Percentiles rank a stretch among this genome's conserved stretches.
phyloP scores from a whole-genome alignment of 129 eudicot species.

The Calendula officinalis region DNA sequence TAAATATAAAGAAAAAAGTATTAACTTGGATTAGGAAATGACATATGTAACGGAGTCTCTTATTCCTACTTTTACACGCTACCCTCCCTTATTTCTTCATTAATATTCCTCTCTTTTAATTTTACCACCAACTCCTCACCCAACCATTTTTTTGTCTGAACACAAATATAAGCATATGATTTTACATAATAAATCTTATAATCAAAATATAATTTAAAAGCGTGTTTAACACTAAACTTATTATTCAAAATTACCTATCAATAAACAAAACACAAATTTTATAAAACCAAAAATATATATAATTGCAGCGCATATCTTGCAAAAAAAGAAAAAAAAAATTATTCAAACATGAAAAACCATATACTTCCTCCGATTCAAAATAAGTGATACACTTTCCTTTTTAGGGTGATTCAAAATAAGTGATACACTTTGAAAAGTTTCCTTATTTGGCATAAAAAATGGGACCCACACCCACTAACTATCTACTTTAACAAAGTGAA shows the following conservation, averaged over 20 bases:
- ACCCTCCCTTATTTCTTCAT: conserved; percentile 23
- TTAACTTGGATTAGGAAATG: too few species aligned
- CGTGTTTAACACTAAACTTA: neutral
- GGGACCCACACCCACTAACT: too few species aligned
- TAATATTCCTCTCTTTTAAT: conserved; percentile 15
- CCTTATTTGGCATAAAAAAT: too few species aligned
- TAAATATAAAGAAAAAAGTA: too few species aligned
- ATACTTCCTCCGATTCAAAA: too few species aligned
- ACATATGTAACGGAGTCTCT: conserved; percentile 29
- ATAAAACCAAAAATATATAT: neutral
- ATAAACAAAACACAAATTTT: neutral
- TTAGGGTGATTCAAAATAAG: too few species aligned
- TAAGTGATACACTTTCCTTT: too few species aligned
- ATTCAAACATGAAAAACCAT: neutral
- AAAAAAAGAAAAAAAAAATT: too few species aligned
- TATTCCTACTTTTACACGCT: conserved; percentile 33
- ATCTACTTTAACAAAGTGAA: too few species aligned
- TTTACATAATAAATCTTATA: too few species aligned
- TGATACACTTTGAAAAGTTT: too few species aligned
- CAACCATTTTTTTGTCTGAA: neutral
- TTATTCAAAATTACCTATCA: neutral
- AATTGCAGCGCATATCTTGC: neutral
- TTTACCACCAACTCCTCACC: conserved; percentile 26
- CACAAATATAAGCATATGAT: neutral
- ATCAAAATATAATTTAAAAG: neutral